Conservation (phyloP, 306 rosid genomes). For the Rosa chinensis region DNA sequence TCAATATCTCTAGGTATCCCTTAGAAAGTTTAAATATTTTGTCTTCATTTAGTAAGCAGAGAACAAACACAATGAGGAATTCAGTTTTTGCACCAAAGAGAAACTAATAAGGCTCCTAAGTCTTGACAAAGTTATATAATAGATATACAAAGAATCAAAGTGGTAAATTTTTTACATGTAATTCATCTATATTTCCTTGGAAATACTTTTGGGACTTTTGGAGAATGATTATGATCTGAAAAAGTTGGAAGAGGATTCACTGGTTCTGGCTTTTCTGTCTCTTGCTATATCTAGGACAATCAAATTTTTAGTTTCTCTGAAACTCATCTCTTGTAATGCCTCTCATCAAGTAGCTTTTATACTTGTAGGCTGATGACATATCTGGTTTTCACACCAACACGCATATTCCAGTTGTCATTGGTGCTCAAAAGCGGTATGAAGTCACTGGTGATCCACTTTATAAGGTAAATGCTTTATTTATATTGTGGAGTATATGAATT, state of each 20-base stretch:
- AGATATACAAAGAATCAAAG: background rate
- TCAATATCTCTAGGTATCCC: background rate
- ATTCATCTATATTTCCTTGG: background rate
- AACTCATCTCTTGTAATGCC: background rate
- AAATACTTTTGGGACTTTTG: background rate
- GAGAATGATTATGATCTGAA: background rate
- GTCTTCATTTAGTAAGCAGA: background rate
- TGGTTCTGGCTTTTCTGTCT: background rate
- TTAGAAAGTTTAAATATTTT: background rate
- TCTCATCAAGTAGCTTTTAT: slow-evolving; percentile 9
- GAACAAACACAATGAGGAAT: background rate
- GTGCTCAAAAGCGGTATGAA: slow-evolving; percentile 89
- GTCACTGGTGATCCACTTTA: slow-evolving; percentile 80
- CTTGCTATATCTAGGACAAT: background rate
- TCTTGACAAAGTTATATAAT: background rate
- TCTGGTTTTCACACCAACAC: slow-evolving; percentile 75
- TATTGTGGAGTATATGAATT: slow-evolving; percentile 11
- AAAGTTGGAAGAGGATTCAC: background rate
- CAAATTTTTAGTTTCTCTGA: background rate
- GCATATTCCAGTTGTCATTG: slow-evolving; percentile 82
- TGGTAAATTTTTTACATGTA: background rate
- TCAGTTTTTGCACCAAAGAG: background rate
- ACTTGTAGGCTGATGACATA: slow-evolving; percentile 68
- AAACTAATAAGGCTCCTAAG: background rate
- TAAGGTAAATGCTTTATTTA: slow-evolving; percentile 50